Evolutionary conservation across 495 filamentous ascomycete genomes (phyloP).

Genomic region (Immersiella caudata): DNA sequence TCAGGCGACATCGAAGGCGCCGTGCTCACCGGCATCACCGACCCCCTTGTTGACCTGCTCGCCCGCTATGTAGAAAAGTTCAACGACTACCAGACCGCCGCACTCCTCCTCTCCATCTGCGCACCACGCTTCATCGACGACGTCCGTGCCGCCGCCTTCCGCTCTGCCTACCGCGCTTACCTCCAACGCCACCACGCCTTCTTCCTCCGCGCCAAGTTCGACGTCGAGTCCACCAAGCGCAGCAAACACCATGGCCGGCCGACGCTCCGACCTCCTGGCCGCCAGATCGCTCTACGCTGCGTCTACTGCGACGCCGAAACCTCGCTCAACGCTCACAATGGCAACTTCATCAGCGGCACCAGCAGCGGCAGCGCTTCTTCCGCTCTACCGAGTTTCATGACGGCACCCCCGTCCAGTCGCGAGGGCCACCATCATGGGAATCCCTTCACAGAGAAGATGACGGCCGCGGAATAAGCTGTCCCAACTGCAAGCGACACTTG

Average conservation of each 20-base stretch:
- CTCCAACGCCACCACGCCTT: constrained; percentile 68
- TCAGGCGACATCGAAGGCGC: constrained; percentile 88
- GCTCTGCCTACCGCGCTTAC: constrained; percentile 75
- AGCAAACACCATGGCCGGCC: constrained; percentile 65
- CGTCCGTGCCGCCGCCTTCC: constrained; percentile 75
- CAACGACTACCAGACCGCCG: constrained; percentile 86
- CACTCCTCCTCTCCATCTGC: constrained; percentile 79
- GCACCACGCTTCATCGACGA: constrained; percentile 82
- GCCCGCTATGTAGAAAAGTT: constrained; percentile 86
- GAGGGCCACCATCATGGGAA: constrained; percentile 31
- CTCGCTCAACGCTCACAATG: constrained; percentile 40
- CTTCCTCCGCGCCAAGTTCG: constrained; percentile 62
- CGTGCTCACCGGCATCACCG: constrained; percentile 81
- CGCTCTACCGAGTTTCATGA: constrained; percentile 25
- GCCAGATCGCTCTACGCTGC: constrained; percentile 82
- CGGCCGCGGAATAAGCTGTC: constrained; percentile 66
- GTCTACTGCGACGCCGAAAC: constrained; percentile 72
- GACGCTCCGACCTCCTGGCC: constrained; percentile 64
- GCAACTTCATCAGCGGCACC: constrained; percentile 25
- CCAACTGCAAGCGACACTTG: constrained; percentile 82
- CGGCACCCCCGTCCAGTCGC: not conserved
- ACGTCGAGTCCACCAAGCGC: constrained; percentile 60
- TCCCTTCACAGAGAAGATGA: constrained; percentile 49
- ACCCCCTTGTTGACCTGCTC: constrained; percentile 78
- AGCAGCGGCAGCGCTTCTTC: constrained; percentile 22